Base-by-base conservation (phyloP, 805 yeast genomes). In the Metschnikowia lochheadii region DNA sequence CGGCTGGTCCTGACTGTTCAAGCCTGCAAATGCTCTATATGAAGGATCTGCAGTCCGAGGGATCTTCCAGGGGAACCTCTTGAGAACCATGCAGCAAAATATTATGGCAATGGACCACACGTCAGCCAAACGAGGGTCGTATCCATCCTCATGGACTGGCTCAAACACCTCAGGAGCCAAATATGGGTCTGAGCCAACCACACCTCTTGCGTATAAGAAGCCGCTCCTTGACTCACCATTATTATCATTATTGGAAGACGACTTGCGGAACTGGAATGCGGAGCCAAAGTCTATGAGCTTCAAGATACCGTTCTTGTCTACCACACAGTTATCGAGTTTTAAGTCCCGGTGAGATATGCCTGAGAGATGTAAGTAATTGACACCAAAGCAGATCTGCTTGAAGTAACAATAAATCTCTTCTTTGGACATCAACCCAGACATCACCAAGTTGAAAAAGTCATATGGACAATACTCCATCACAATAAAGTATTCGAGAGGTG, bases 121-220 rank as follows among this genome's bases (percentile, higher is more conserved):
- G 65, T 92, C 99, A 2, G 84, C 89, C 5, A 85, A 83, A 46
- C 94, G 80, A 17, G 97, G 94, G 65, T 92, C 97, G 66, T 92
- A 92, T 2, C 76, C 77, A 20, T 57, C 53, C 23, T 62, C 64
- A 20, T 61, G 48, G 14, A 26, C 44, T 3, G 67, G 68, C 47
- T 62, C 65, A 49, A 92, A 76, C 40, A 92, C 91, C 66, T 92
- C 99, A 0, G 98, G 98, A 0, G 97, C 94, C 54, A 92, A 71
- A 63, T 92, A 92, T 2, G 99, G 98, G 67, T 92, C 99, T 1
- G 96, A 87, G 14, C 99, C 99, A 11, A 92, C 96, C 20, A 92
- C 80, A 14, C 98, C 98, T 39, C 80, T 77, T 0, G 96, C 90
- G 51, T 77, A 72, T 2, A 64, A 55, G 15, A 86, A 81, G 20